Conservation (phyloP, 2,329 filamentous ascomycete genomes). For the Apiospora arundinis region DNA sequence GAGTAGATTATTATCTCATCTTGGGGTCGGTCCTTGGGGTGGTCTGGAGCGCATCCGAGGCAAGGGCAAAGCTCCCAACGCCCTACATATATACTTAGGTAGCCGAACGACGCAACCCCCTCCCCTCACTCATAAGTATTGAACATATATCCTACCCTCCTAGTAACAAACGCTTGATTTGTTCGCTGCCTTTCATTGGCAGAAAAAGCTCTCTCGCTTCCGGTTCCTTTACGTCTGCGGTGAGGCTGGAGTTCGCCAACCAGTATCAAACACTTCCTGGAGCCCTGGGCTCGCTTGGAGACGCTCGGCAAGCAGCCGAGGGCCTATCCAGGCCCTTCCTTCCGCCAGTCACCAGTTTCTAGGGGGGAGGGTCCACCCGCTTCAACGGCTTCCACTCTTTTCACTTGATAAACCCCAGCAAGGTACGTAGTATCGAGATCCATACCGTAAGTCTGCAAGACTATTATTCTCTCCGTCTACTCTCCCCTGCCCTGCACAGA, state of each 20-base stretch:
- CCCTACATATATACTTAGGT: too few species aligned
- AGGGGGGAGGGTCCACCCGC: not conserved
- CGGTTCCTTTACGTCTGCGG: not conserved
- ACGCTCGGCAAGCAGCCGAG: constrained; percentile 20
- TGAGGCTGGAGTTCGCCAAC: not conserved
- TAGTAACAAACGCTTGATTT: not conserved
- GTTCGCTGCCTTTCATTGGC: not conserved
- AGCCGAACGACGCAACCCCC: too few species aligned
- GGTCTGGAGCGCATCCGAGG: constrained; percentile 4
- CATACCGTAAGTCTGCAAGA: not conserved
- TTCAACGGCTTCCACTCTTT: constrained; percentile 1
- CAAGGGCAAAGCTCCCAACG: not conserved
- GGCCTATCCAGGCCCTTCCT: not conserved
- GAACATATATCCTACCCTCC: not conserved
- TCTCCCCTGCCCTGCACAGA: not conserved
- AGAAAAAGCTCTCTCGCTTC: not conserved
- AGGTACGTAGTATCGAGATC: constrained; percentile 2
- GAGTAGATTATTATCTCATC: constrained; percentile 1
- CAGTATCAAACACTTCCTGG: not conserved
- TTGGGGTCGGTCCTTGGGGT: not conserved
- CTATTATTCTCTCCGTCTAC: constrained; percentile 8
- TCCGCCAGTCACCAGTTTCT: not conserved
- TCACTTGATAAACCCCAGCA: constrained; percentile 6
- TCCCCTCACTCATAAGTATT: not conserved
- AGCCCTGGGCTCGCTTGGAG: constrained; percentile 3